Evolutionary conservation across 176 grass and related monocot species (phyloP), one percentile per base, ranked within the genome.

Genomic region (Oryza nivara): DNA sequence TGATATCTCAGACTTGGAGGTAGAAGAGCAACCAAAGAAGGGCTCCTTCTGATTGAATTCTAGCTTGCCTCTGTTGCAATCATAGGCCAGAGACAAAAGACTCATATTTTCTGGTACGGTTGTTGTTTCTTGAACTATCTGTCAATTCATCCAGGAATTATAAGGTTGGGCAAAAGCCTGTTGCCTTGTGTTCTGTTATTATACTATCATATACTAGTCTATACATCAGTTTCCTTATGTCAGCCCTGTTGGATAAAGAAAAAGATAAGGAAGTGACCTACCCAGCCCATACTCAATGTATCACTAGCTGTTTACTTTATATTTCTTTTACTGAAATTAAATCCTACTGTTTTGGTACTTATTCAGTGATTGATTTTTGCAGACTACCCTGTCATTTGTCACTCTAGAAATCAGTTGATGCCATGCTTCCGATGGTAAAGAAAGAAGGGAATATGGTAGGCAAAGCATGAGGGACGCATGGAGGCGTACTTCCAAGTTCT

Each of bases 401-500:
- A 60, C 65, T 14, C 15, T 36, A 75, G 32, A 67, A 35, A 17
- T 22, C 30, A 54, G 17, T n/a, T 6, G 52, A 56, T 56, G 17
- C 16, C 52, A 56, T 20, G 20, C 52, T 56, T 49, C 13, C 47
- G 15, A 26, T 44, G 43, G 43, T 44, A 9, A 44, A 44, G 43
- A 11, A 44, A 44, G 7, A 44, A 44, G 28, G 28, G 28, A 28
- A 28, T 28, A 28, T 35, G 15, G 48, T 63, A 70, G 16, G 26
- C 28, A 71, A 72, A 48, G 28, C 73, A 28, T 86, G 23, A 10
- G 26, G 48, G 41, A 76, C 22, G 4, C 52, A 65, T n/a, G 19
- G 43, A 36, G 30, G 25, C 17, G 68, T 73, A 72, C 75, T 77
- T 68, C 23, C 80, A 78, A 17, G 32, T 67, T 87, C 78, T 68